These are phyloP conservation scores for Tetrahymena malaccensis DNA, from an alignment of 73 alveolate genomes.

Conservation along the genomic window DNA sequence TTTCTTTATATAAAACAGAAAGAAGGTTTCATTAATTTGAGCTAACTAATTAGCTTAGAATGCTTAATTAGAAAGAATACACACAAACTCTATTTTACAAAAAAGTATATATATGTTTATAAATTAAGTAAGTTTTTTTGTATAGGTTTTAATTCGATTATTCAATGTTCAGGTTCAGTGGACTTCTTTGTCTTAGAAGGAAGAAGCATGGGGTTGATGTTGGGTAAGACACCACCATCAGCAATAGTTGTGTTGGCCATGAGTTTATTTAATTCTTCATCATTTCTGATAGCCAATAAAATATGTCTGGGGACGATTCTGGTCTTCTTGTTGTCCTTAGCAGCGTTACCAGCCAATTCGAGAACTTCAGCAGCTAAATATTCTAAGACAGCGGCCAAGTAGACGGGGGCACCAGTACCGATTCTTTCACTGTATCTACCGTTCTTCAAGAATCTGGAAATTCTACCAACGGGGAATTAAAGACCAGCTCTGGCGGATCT, in stretches of 20 bases:
- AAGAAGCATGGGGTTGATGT: constrained; percentile 45
- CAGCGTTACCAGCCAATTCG: constrained; percentile 77
- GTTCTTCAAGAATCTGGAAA: constrained; percentile 65
- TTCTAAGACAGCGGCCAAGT: constrained; percentile 76
- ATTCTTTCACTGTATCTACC: constrained; percentile 86
- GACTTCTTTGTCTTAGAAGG: constrained; percentile 18
- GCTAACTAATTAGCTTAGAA: background rate
- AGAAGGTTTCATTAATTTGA: background rate
- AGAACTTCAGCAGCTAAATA: constrained; percentile 72
- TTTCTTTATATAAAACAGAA: background rate
- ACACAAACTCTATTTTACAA: background rate
- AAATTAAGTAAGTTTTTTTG: background rate
- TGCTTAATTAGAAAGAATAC: background rate
- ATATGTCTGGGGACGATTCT: constrained; percentile 71
- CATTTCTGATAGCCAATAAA: constrained; percentile 62
- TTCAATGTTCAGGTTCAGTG: background rate
- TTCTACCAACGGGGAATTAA: constrained; percentile 85
- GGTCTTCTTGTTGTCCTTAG: constrained; percentile 61
- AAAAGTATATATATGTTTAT: background rate
- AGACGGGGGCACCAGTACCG: constrained; percentile 88
- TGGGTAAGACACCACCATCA: constrained; percentile 81
- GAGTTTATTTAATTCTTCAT: constrained; percentile 66
- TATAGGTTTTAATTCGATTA: background rate
- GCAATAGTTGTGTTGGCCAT: constrained; percentile 80
- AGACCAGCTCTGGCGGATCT: constrained; percentile 75